Evolutionary conservation across 371 early-diverging fungal species (phyloP).

Genomic region (Chytridium lagenaria): DNA sequence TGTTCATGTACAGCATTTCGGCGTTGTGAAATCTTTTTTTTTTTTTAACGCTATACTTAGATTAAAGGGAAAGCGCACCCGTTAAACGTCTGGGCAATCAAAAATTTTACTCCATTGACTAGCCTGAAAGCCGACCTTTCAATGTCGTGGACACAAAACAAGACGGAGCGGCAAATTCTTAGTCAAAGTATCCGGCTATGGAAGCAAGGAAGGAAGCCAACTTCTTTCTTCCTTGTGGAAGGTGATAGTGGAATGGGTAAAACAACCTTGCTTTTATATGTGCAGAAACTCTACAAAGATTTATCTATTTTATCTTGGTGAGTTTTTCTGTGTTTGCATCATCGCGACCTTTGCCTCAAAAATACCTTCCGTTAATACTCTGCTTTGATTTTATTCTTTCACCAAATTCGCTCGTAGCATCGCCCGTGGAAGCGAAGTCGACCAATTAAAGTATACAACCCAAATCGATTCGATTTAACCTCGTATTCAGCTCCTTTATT

Average conservation of each 20-base stretch:
- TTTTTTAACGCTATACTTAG: too few relatives aligned
- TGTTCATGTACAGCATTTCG: too few relatives aligned
- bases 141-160: not conserved
- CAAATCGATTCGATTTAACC: too few relatives aligned
- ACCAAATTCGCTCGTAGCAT: conserved; percentile 1
- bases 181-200: not conserved
- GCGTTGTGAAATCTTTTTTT: too few relatives aligned
- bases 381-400: too few relatives aligned
- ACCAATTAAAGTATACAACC: not conserved
- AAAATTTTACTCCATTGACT: not conserved
- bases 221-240: not conserved
- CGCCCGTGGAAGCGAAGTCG: not conserved
- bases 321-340: too few relatives aligned
- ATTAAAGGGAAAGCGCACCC: conserved; percentile 1
- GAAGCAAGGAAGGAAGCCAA: not conserved
- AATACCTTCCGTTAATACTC: too few relatives aligned
- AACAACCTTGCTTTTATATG: not conserved
- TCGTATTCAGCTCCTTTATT: not conserved
- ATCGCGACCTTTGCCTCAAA: too few relatives aligned
- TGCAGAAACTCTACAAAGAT: not conserved
- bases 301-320: too few relatives aligned
- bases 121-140: not conserved
- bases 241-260: conserved; percentile 13
- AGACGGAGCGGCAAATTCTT: not conserved
- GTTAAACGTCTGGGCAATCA: not conserved